Evolutionary conservation across 176 grass and related monocot species (phyloP).

Genomic region (Zea luxurians): DNA sequence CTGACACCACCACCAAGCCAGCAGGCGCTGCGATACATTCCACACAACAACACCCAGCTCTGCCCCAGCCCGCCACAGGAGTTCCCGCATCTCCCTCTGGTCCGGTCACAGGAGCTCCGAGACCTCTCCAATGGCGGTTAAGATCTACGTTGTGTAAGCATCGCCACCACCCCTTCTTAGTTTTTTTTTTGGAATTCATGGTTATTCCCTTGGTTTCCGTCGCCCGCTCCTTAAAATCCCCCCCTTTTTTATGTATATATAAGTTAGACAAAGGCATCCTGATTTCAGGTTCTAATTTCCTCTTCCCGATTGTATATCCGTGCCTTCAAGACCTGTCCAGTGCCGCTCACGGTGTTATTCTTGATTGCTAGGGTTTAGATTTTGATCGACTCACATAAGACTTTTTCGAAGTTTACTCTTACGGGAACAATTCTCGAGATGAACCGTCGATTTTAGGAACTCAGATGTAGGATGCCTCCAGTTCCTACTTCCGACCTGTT

Average conservation of each 20-base stretch:
- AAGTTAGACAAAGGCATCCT: not conserved
- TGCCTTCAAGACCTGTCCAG: not conserved
- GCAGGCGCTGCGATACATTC: constrained; percentile 12
- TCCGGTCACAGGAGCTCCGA: constrained; percentile 18
- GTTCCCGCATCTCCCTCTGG: constrained; percentile 36
- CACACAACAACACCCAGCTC: not conserved
- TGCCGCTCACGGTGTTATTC: not conserved
- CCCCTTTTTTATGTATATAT: not conserved
- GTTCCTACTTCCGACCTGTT: not conserved
- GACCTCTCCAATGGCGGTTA: constrained; percentile 65
- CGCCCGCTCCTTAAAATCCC: not conserved
- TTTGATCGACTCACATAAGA: not conserved
- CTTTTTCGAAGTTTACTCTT: not conserved
- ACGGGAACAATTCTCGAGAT: not conserved
- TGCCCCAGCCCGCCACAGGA: not conserved
- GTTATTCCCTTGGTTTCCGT: not conserved
- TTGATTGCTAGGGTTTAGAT: constrained; percentile 12
- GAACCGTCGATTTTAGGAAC: not conserved
- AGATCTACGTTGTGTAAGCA: constrained; percentile 89
- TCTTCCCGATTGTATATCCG: not conserved
- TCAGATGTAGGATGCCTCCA: not conserved
- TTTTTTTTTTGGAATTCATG: constrained; percentile 6
- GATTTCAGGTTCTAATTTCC: not conserved
- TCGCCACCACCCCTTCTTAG: constrained; percentile 9
- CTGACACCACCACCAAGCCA: constrained; percentile 15